phyloP scores from a whole-genome alignment of 1,139 yeast genomes.

The Candida neerlandica region DNA sequence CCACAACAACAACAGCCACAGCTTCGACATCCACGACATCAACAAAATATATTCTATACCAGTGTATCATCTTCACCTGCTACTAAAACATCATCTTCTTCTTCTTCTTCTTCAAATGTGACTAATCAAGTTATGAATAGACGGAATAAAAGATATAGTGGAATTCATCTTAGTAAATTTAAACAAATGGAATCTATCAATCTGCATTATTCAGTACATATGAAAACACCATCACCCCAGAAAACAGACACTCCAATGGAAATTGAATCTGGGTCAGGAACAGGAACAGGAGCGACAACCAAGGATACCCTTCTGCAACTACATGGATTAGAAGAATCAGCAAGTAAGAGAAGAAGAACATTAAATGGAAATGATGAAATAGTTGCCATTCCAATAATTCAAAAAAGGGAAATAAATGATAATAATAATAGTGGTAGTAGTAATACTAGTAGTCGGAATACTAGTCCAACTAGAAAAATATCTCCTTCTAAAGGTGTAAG shows the following conservation, averaged over 20 bases:
- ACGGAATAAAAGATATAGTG: slow-evolving; percentile 33
- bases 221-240: slow-evolving; percentile 15
- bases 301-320: background rate
- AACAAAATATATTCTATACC: slow-evolving; percentile 2
- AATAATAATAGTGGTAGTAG: slow-evolving; percentile 2
- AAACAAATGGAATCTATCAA: slow-evolving; percentile 46
- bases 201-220: slow-evolving; percentile 38
- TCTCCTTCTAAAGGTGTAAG: slow-evolving; percentile 45
- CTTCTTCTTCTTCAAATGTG: no score
- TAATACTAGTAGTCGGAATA: slow-evolving; percentile 3
- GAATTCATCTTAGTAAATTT: slow-evolving; percentile 37
- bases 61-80: background rate
- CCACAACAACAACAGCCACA: background rate
- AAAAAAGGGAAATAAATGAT: slow-evolving; percentile 4
- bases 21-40: no score
- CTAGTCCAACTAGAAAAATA: slow-evolving; percentile 25
- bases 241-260: slow-evolving; percentile 12
- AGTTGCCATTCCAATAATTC: slow-evolving; percentile 13
- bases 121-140: slow-evolving; percentile 10
- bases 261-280: background rate
- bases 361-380: slow-evolving; percentile 37
- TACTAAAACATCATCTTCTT: no score
- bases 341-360: slow-evolving; percentile 36
- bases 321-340: slow-evolving; percentile 14
- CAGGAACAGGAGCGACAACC: background rate